Base-by-base conservation (phyloP, 805 yeast genomes). In the Saturnispora serradocipensis region DNA sequence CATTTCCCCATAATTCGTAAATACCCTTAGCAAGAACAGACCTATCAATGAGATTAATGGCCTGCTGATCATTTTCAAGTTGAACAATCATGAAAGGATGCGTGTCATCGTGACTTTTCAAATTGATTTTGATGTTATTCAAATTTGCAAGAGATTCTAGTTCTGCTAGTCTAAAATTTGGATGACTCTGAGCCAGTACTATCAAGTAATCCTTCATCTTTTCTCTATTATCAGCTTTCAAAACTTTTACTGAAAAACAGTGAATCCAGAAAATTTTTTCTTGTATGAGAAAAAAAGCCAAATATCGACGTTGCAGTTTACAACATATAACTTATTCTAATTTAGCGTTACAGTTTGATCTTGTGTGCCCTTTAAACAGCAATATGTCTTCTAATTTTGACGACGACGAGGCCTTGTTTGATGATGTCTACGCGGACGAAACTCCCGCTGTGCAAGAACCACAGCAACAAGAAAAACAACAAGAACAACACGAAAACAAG, bases 361-460 rank as follows among this genome's bases (percentile, higher is more conserved):
- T 20, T 38, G 24, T 38, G 42, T 38, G 42, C 22, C 42, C 42
- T 18, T 38, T 38, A 20, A 38, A 38, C 42, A 22, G 30, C 44
- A 22, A 22, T 4, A 49, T 49, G 51, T 49, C 51, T 20, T 78
- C 84, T 54, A 68, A 72, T 52, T 78, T 84, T 55, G 96, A 88
- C 70, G 97, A 89, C 72, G 97, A 90, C 70, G 97, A 89, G 67
- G 91, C 88, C 62, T 83, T 86, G 67, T 90, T 90, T 69, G 95
- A 89, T 70, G 97, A 90, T 67, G 87, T 90, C 70, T 90, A 90
- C 59, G 66, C 65, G 30, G 69, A 59, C 45, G 67, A 64, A 18
- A 45, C 45, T 43, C 56, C 59, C 40, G 54, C 52, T 20, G 54
- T 54, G 16, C 56, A 59, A 45, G 59, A 39, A 27, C 50, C 45